Base-by-base conservation (phyloP, 208 protist genomes). In the Crithidia mellificae region DNA sequence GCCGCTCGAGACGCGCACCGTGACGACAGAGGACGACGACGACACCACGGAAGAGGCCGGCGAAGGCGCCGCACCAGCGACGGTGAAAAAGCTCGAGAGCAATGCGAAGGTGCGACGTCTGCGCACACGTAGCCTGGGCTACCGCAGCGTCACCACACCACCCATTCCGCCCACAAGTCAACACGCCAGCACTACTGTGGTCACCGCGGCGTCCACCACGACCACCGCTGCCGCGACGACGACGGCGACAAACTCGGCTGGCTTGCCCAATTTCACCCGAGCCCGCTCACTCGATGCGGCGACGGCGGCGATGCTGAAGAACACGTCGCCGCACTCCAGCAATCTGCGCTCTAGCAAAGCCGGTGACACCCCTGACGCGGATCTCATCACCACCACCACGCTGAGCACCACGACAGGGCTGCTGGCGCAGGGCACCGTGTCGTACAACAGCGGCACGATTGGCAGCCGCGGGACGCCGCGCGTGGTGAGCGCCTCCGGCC, bases 341-440 rank as follows among this genome's bases (percentile, higher is more conserved):
- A 27, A 53, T 46, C 59, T 54, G 44, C 46, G 46, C 34, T 65
- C 59, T 19, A 65, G 59, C 32, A 53, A 65, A 22, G 29, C 59
- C 12, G 46, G 59, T 46, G 43, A n/a, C 47, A 55, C 47, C 46
- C 59, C 59, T 0, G 59, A 65, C 34, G 22, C 12, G 0, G 59
- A 65, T 46, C 32, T 46, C 24, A 55, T 46, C 46, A 65, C 59
- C 2, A 65, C 44, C 4, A 55, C 59, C 2, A 41, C 59, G 32
- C 44, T 53, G 27, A 61, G 54, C 38, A 24, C 54, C 36, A 49
- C 38, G 12, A 32, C 38, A 2, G 54, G 38, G 54, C 22, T 49
- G 24, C 54, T 55, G 27, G 27, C 22, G 7, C 29, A 55, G 11
- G 54, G 54, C 54, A 32, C 50, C 50, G n/a, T 36, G 22, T 61